Percentiles rank a stretch among this genome's conserved stretches.
Conservation (phyloP, 1,284 basidiomycete genomes). For the Malassezia psittaci region DNA sequence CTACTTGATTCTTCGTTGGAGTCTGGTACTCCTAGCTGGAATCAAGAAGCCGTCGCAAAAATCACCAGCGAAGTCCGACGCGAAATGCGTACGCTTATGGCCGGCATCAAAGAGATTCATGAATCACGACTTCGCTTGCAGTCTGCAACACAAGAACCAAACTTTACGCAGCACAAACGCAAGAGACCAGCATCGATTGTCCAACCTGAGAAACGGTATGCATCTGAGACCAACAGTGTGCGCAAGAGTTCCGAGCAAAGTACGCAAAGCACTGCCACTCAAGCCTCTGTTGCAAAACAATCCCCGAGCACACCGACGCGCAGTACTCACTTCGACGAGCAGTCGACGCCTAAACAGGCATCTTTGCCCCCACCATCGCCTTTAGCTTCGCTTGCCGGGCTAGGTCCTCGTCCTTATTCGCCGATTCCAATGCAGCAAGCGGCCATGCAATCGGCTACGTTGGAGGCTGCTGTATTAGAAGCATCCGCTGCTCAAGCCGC, state of each 20-base stretch:
- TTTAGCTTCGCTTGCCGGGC: neutral
- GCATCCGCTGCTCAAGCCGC: neutral
- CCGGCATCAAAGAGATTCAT: slow-evolving; percentile 30
- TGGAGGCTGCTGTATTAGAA: neutral
- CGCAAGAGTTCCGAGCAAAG: neutral
- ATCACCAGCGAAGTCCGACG: slow-evolving; percentile 45
- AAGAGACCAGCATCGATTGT: slow-evolving; percentile 5
- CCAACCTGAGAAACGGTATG: slow-evolving; percentile 7
- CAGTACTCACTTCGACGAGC: neutral
- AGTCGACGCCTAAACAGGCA: neutral
- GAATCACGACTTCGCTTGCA: slow-evolving; percentile 16
- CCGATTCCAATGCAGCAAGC: neutral
- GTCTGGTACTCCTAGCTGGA: slow-evolving; percentile 20
- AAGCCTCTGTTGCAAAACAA: no score
- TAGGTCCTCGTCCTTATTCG: slow-evolving; percentile 1
- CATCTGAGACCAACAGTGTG: slow-evolving; percentile 2
- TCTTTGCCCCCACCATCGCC: neutral
- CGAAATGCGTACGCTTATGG: slow-evolving; percentile 40
- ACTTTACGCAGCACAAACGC: neutral
- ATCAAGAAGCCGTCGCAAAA: slow-evolving; percentile 39
- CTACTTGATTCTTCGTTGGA: slow-evolving; percentile 22
- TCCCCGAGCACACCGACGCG: no score
- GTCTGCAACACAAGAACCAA: slow-evolving; percentile 2
- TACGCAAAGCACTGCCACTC: no score
- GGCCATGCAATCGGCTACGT: neutral